Conservation (phyloP, 371 early-diverging fungal species). For the Mortierella sp. region DNA sequence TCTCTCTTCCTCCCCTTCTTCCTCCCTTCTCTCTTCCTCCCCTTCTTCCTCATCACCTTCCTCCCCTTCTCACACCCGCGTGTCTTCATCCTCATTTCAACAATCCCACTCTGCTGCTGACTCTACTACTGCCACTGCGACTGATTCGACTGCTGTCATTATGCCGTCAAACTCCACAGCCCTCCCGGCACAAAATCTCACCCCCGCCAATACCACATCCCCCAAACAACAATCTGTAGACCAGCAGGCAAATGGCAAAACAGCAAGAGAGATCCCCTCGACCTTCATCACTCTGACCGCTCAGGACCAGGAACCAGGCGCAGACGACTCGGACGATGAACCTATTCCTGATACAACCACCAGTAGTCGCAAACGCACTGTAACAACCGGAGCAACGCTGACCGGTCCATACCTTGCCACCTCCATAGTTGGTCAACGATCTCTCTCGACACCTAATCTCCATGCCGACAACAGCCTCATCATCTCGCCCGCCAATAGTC, state of each 20-base stretch:
- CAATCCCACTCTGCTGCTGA: conserved; percentile 1
- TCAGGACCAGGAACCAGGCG: conserved; percentile 24
- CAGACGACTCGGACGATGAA: conserved; percentile 14
- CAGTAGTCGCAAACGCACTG: conserved; percentile 23
- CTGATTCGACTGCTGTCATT: not conserved
- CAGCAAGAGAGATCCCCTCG: conserved; percentile 23
- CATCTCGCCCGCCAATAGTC: conserved; percentile 48
- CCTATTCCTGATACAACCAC: not conserved
- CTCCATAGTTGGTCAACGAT: conserved; percentile 33
- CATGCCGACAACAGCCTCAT: conserved; percentile 46
- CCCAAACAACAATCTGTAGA: not conserved
- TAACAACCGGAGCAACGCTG: conserved; percentile 22
- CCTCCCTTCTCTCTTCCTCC: not conserved
- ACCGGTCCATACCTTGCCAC: conserved; percentile 42
- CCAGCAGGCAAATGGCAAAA: not conserved
- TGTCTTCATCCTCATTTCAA: conserved; percentile 4
- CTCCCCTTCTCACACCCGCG: not conserved
- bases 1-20: conserved; percentile 2
- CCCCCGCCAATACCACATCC: not conserved
- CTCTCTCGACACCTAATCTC: conserved; percentile 54
- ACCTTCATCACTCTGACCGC: conserved; percentile 39
- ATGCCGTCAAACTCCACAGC: conserved; percentile 6
- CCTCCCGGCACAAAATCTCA: conserved; percentile 6
- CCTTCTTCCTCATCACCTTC: not conserved
- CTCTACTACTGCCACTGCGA: not conserved